Evolutionary conservation across 768 basidiomycete genomes (phyloP).

Genomic region (Lactarius quietus): DNA sequence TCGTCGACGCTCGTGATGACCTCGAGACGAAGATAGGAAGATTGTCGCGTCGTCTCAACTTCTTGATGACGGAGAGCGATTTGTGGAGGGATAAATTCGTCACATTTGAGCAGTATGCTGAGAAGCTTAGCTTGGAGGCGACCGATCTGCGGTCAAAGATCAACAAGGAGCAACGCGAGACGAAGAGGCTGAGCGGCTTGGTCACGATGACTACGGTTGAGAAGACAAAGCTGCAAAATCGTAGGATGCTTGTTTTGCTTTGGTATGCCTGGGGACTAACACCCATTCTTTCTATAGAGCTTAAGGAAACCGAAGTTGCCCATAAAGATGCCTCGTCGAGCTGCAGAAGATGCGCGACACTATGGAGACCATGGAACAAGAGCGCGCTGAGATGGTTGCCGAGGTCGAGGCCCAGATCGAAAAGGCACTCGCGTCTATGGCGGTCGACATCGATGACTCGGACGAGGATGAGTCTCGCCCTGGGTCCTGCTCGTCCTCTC

Average conservation of each 20-base stretch:
- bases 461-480: conserved; percentile 72
- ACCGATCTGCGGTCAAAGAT: conserved; percentile 82
- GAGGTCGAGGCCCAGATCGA: conserved; percentile 92
- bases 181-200: conserved; percentile 76
- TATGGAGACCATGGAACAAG: conserved; percentile 86
- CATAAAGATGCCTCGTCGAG: conserved; percentile 81
- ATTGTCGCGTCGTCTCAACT: conserved; percentile 79
- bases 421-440: conserved; percentile 80
- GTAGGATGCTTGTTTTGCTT: conserved; percentile 44
- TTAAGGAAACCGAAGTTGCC: conserved; percentile 76
- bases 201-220: conserved; percentile 75
- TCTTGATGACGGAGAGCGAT: conserved; percentile 88
- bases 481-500: conserved; percentile 17
- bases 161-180: conserved; percentile 87
- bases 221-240: conserved; percentile 71
- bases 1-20: conserved; percentile 90
- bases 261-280: conserved; percentile 2
- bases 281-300: conserved; percentile 45
- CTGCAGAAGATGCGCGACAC: conserved; percentile 77
- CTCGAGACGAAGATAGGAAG: conserved; percentile 92
- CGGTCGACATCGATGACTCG: conserved; percentile 72
- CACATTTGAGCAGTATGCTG: conserved; percentile 91
- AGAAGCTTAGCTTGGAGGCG: conserved; percentile 84
- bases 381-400: conserved; percentile 86
- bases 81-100: conserved; percentile 93